Evolutionary conservation across 495 filamentous ascomycete genomes (phyloP).

Genomic region (Lophiotrema nucula): DNA sequence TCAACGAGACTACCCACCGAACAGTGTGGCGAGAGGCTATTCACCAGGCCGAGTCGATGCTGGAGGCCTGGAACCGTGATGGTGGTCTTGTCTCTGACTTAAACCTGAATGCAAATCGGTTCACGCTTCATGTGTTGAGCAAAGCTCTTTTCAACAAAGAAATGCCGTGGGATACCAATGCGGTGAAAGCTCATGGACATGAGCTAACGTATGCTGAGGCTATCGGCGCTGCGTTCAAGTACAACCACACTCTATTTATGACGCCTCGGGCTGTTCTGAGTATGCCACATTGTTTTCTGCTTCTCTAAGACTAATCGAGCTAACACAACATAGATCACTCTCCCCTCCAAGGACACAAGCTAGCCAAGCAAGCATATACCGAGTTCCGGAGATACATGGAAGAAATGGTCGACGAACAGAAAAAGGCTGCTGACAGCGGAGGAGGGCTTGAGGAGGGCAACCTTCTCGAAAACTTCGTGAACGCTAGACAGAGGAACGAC

Average conservation of each 20-base stretch:
- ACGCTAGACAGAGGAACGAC: background rate
- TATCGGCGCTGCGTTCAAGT: background rate
- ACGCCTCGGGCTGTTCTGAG: background rate
- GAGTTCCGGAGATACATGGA: constrained; percentile 8
- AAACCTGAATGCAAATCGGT: too few relatives aligned
- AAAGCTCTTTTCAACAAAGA: constrained; percentile 1
- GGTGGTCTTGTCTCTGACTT: background rate
- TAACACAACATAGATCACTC: too few relatives aligned
- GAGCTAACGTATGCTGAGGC: background rate
- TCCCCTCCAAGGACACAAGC: constrained; percentile 1
- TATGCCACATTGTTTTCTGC: background rate
- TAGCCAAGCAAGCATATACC: background rate
- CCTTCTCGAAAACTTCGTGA: background rate
- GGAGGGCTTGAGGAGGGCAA: constrained; percentile 8
- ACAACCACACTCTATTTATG: background rate
- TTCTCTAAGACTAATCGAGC: constrained; percentile 3
- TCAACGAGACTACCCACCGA: background rate
- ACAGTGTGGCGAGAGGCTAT: background rate
- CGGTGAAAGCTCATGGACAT: background rate
- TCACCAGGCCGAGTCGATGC: background rate
- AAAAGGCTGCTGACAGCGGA: constrained; percentile 5
- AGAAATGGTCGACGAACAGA: background rate
- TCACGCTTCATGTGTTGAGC: constrained; percentile 5
- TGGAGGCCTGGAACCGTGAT: background rate
- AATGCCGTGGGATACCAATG: background rate